Percentiles rank a stretch among this genome's conserved stretches.
These are phyloP conservation scores for Galerina sulciceps DNA, from an alignment of 768 basidiomycete species.

Conservation along the genomic window DNA sequence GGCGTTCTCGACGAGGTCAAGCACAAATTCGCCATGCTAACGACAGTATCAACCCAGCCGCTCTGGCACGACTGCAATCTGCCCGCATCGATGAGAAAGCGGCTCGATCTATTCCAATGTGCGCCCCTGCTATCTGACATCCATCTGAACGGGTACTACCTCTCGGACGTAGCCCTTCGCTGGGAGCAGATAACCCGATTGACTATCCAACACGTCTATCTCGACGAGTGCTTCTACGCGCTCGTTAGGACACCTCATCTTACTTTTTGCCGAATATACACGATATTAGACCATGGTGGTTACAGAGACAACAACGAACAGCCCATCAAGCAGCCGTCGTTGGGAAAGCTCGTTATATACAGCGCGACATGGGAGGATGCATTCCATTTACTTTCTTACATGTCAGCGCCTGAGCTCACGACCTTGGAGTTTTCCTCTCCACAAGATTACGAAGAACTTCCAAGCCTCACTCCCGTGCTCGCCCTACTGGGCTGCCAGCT, in stretches of 20 bases:
- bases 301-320: not conserved
- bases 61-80: conserved; percentile 18
- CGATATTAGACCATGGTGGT: conserved; percentile 19
- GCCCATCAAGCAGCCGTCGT: not conserved
- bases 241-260: conserved; percentile 10
- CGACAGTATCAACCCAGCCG: conserved; percentile 16
- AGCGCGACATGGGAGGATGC: not conserved
- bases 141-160: conserved; percentile 25
- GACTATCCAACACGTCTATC: conserved; percentile 21
- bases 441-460: not conserved
- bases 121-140: conserved; percentile 14
- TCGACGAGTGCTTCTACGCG: conserved; percentile 23
- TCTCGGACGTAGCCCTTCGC: conserved; percentile 18
- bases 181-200: conserved; percentile 18
- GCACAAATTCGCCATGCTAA: conserved; percentile 3
- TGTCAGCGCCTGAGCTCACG: not conserved
- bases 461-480: not conserved
- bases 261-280: conserved; percentile 14
- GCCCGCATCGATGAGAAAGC: conserved; percentile 14
- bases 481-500: not conserved
- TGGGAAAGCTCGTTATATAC: not conserved
- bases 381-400: not conserved
- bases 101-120: conserved; percentile 15
- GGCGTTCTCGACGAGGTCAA: not conserved
- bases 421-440: not conserved